Conservation (phyloP, 2,329 filamentous ascomycete species). For the Annulohypoxylon truncatum region DNA sequence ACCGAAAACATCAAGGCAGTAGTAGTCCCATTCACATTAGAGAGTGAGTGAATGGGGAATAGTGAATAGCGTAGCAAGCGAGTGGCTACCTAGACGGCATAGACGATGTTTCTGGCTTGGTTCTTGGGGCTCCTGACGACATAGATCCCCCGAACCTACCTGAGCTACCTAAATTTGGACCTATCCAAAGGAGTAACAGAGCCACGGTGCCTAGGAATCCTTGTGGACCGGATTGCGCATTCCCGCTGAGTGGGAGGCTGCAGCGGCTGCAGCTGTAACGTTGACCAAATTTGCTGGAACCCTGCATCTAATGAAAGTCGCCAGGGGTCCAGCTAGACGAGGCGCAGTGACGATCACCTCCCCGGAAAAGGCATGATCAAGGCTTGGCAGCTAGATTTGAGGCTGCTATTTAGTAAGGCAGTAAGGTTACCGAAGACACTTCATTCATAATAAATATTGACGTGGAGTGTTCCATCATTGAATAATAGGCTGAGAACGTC, state of each 20-base stretch:
- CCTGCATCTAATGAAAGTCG: constrained; percentile 27
- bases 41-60: constrained; percentile 10
- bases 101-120: not conserved
- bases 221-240: constrained; percentile 23
- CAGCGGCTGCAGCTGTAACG: constrained; percentile 21
- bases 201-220: constrained; percentile 29
- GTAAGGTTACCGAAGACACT: too few species aligned
- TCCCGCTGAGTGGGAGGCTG: constrained; percentile 8
- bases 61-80: not conserved
- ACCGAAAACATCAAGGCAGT: constrained; percentile 2
- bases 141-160: constrained; percentile 17
- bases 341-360: constrained; percentile 38
- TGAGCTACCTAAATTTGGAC: constrained; percentile 35
- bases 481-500: not conserved
- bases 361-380: constrained; percentile 18
- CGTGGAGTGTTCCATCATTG: not conserved
- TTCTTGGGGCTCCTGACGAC: constrained; percentile 20
- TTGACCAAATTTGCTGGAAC: constrained; percentile 29
- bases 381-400: constrained; percentile 27
- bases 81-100: constrained; percentile 18
- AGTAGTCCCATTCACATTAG: constrained; percentile 1
- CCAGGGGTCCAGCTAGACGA: constrained; percentile 20
- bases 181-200: constrained; percentile 32
- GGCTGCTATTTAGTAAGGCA: constrained; percentile 25
- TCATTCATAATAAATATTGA: constrained; percentile 3